Evolutionary conservation across 169 alveolate genomes (phyloP).

Genomic region (Cryptosporidium canis): DNA sequence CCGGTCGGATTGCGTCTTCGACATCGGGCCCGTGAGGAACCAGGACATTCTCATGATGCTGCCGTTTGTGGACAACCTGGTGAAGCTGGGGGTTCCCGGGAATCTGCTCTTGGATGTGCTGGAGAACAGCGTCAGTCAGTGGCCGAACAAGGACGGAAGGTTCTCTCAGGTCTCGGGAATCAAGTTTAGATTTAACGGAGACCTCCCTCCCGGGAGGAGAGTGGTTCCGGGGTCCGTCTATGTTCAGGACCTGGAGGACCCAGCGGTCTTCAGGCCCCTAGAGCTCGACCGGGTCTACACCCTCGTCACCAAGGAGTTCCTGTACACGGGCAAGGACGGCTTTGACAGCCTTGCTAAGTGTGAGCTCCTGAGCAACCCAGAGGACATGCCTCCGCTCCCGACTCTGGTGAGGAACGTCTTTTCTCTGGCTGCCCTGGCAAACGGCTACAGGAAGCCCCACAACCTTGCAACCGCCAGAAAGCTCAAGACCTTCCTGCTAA

Average conservation of each 20-base stretch:
- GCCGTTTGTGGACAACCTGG: slow-evolving; percentile 85
- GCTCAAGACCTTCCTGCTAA: slow-evolving; percentile 70
- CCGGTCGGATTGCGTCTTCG: slow-evolving; percentile 84
- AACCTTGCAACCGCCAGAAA: slow-evolving; percentile 74
- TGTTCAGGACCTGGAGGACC: slow-evolving; percentile 37
- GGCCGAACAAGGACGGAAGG: slow-evolving; percentile 89
- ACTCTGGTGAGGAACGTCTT: slow-evolving; percentile 79
- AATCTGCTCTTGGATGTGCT: slow-evolving; percentile 75
- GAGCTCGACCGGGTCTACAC: slow-evolving; percentile 72
- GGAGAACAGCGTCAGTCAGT: slow-evolving; percentile 83
- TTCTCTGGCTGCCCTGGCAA: slow-evolving; percentile 79
- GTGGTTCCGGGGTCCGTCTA: slow-evolving; percentile 76
- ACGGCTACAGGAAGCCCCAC: slow-evolving; percentile 79
- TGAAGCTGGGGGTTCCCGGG: slow-evolving; percentile 80
- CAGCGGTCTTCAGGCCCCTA: slow-evolving; percentile 63
- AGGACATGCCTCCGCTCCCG: slow-evolving; percentile 79
- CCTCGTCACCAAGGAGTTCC: slow-evolving; percentile 75
- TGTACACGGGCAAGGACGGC: slow-evolving; percentile 71
- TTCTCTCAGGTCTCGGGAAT: slow-evolving; percentile 86
- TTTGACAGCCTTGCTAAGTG: slow-evolving; percentile 72
- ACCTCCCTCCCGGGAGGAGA: slow-evolving; percentile 77
- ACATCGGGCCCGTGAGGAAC: slow-evolving; percentile 80
- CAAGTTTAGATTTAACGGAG: slow-evolving; percentile 54
- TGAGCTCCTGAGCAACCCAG: slow-evolving; percentile 76
- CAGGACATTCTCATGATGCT: slow-evolving; percentile 81